These are phyloP conservation scores for Ogataea sp. DNA, from an alignment of 805 yeast species.

Conservation along the genomic window DNA sequence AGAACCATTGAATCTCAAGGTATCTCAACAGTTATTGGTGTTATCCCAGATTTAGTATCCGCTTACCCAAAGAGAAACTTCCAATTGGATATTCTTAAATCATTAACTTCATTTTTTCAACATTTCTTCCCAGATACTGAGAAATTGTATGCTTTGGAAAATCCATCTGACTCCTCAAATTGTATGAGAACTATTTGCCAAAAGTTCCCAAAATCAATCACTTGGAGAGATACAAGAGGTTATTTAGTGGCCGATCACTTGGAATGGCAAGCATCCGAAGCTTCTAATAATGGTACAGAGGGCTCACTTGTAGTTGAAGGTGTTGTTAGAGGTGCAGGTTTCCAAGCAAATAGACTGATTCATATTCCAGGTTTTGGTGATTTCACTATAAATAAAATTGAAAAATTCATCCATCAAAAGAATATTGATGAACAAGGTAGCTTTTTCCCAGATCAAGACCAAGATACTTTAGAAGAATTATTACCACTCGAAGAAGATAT, in stretches of 20 bases:
- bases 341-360: conserved; percentile 67
- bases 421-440: conserved; percentile 6
- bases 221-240: conserved; percentile 93
- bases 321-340: conserved; percentile 77
- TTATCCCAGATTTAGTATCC: conserved; percentile 62
- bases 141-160: conserved; percentile 64
- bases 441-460: conserved; percentile 30
- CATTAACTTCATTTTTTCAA: conserved; percentile 55
- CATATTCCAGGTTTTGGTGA: conserved; percentile 91
- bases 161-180: conserved; percentile 58
- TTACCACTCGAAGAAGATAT: conserved; percentile 50
- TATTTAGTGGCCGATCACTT: conserved; percentile 72
- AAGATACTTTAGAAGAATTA: conserved; percentile 53
- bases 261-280: conserved; percentile 28
- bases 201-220: conserved; percentile 73
- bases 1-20: conserved; percentile 91
- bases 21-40: conserved; percentile 73
- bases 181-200: conserved; percentile 75
- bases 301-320: conserved; percentile 63
- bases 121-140: conserved; percentile 81
- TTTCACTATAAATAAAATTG: conserved; percentile 65
- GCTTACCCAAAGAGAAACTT: conserved; percentile 68
- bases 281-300: conserved; percentile 23
- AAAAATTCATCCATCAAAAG: conserved; percentile 29
- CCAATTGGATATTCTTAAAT: conserved; percentile 61